Conservation (phyloP, 148 eudicot species). For the Cornus kousa region DNA sequence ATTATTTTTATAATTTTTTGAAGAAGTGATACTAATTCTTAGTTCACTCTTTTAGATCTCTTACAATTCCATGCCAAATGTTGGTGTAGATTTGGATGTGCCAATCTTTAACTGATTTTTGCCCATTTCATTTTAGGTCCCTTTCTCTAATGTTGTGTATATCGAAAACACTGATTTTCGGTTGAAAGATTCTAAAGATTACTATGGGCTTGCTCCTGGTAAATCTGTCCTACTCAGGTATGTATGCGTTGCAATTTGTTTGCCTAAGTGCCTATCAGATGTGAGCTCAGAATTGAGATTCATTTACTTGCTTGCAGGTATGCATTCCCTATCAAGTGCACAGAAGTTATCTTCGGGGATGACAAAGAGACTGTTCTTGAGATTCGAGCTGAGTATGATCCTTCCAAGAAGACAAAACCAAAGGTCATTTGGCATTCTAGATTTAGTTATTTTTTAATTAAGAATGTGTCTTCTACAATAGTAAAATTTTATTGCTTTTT, state of each 20-base stretch:
- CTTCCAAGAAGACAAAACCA: conserved; percentile 78
- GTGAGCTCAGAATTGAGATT: neutral
- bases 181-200: conserved; percentile 92
- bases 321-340: conserved; percentile 88
- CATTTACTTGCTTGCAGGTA: conserved; percentile 45
- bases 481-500: neutral
- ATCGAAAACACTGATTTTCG: conserved; percentile 93
- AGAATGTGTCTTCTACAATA: neutral
- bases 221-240: conserved; percentile 87
- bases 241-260: conserved; percentile 3
- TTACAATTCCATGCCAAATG: neutral
- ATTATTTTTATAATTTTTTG: too few species aligned
- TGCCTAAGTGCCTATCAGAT: neutral
- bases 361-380: conserved; percentile 86
- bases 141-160: conserved; percentile 81
- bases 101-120: neutral
- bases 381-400: conserved; percentile 90
- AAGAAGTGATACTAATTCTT: neutral
- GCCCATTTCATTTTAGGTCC: conserved; percentile 45
- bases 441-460: neutral
- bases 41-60: neutral
- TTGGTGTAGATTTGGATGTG: neutral
- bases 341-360: conserved; percentile 76
- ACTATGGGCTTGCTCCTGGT: conserved; percentile 95
- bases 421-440: conserved; percentile 46